These are phyloP conservation scores for Ceratobasidium sp. DNA, from an alignment of 1,284 basidiomycete species.

Conservation along the genomic window DNA sequence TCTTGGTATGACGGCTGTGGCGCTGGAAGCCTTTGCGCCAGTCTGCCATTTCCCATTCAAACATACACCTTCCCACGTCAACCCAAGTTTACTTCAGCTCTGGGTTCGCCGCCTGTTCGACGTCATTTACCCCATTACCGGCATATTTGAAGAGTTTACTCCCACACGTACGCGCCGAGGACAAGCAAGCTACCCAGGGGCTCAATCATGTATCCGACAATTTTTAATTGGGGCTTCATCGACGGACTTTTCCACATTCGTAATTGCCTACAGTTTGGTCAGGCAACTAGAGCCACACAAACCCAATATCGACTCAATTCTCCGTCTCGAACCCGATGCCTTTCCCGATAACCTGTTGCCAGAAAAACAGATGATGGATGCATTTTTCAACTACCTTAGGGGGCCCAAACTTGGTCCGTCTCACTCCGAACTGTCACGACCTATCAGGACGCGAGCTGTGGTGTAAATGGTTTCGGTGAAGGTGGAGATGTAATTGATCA, in stretches of 20 bases:
- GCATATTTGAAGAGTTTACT: conserved; percentile 6
- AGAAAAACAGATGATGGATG: not conserved
- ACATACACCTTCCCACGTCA: not conserved
- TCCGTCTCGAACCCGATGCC: not conserved
- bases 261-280: not conserved
- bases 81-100: not conserved
- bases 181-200: not conserved
- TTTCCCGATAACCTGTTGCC: not conserved
- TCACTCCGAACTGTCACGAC: no score
- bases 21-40: not conserved
- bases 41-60: not conserved
- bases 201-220: conserved; percentile 1
- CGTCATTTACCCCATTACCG: not conserved
- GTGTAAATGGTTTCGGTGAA: no score
- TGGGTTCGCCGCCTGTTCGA: conserved; percentile 21
- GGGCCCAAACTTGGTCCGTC: no score
- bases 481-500: no score
- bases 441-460: no score
- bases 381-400: not conserved
- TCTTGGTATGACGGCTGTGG: not conserved
- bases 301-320: not conserved
- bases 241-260: not conserved
- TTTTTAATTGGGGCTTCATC: not conserved
- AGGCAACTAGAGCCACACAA: not conserved
- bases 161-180: not conserved